Evolutionary conservation across 106 monocot species (phyloP).

Genomic region (Xerophyta viscosa): DNA sequence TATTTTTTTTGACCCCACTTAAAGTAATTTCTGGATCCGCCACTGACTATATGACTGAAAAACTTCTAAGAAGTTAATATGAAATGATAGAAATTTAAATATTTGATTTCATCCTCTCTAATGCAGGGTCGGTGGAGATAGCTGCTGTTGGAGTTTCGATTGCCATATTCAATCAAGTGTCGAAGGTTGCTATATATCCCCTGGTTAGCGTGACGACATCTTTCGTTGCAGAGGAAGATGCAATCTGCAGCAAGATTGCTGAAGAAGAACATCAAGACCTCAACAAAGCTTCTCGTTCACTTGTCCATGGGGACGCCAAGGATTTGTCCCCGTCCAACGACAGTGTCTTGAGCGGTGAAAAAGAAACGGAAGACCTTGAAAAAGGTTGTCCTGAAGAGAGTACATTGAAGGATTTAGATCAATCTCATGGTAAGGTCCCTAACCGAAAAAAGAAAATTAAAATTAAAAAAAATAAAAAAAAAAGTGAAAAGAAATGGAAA

Average conservation of each 20-base stretch:
- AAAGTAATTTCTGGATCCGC: no score
- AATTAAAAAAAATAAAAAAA: no score
- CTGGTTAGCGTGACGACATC: slow-evolving; percentile 92
- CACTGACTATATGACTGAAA: no score
- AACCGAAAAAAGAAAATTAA: no score
- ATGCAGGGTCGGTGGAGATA: slow-evolving; percentile 67
- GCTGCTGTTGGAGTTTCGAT: slow-evolving; percentile 88
- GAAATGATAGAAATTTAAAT: no score
- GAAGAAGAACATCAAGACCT: slow-evolving; percentile 28
- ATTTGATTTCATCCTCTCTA: no score
- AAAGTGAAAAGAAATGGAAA: no score
- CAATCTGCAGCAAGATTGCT: slow-evolving; percentile 22
- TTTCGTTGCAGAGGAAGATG: slow-evolving; percentile 86
- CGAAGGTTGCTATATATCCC: slow-evolving; percentile 74
- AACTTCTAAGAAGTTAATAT: no score
- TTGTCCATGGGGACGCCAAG: no score
- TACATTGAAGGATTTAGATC: slow-evolving; percentile 13
- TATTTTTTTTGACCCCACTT: no score
- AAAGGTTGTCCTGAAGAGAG: slow-evolving; percentile 9
- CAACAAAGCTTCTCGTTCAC: slow-evolving; percentile 18
- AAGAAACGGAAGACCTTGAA: slow-evolving; percentile 34
- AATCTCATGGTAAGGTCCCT: slow-evolving; percentile 24
- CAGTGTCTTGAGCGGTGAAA: not conserved
- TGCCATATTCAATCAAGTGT: slow-evolving; percentile 76
- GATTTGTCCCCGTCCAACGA: no score